Base-by-base conservation (phyloP, 495 filamentous ascomycete genomes). In the Ramalina intermedia region DNA sequence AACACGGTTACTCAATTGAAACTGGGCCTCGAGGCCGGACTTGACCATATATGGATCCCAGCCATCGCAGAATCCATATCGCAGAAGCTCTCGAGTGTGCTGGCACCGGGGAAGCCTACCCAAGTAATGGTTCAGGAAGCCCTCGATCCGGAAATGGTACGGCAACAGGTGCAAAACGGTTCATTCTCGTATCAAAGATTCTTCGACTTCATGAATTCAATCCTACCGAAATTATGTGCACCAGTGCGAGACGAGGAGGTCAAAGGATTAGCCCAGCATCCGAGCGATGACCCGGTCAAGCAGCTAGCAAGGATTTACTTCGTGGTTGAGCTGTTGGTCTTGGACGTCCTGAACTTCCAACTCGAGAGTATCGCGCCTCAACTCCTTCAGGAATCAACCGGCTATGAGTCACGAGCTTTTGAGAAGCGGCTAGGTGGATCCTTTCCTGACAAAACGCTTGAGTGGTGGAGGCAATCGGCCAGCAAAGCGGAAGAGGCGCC, bases 281-380 rank as follows among this genome's bases (percentile, higher is more conserved):
- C 69, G 20, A 77, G 82, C 4, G 83, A 82, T 1, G 83, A 87
- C 62, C 79, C 89, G 41, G 88, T 95, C 17, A 80, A 85, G 54
- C 84, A 88, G 42, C 69, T 96, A 4, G 81, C 87, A 47, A 80
- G 84, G 27, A 68, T 96, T 24, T 82, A 94, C 58, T 77, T 81
- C 46, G 82, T 93, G 36, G 86, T 96, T 46, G 87, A 98, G 58
- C 73, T 89, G 44, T 78, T 98, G 55, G 82, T 87, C n/a, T 76
- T 96, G 47, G 91, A 98, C 60, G 89, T 96, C 57, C 85, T 88
- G 7, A 98, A 98, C 61, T 96, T 91, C 57, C 76, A 94, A 64
- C 73, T 98, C 11, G 82, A 82, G 58, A 68, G 84, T 29, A 80
- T 82, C 0, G 87, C 87, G 0, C 87, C 87, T 2, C 76, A 78